These are phyloP conservation scores for Xerocomellus amylosporus DNA, from an alignment of 768 basidiomycete species.

Conservation along the genomic window DNA sequence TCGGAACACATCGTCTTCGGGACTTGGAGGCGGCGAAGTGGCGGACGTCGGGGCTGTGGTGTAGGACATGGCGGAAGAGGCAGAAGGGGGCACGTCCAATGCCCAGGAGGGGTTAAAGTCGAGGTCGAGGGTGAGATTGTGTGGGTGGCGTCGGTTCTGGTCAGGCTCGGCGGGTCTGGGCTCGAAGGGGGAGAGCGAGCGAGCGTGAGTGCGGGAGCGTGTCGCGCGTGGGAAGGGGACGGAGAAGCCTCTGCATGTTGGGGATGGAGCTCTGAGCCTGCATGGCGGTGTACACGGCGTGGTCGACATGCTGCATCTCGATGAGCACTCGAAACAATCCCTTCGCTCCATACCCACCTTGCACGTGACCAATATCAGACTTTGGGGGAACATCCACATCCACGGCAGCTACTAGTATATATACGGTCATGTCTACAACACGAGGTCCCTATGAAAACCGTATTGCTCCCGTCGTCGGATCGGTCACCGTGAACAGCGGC, in stretches of 20 bases:
- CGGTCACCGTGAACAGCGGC: constrained; percentile 32
- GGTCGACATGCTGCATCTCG: constrained; percentile 31
- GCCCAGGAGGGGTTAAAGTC: constrained; percentile 16
- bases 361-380: constrained; percentile 29
- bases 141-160: background rate
- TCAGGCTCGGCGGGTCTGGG: constrained; percentile 8
- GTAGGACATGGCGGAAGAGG: constrained; percentile 26
- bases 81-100: constrained; percentile 15
- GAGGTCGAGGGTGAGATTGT: constrained; percentile 25
- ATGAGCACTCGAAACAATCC: background rate
- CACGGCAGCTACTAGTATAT: constrained; percentile 12
- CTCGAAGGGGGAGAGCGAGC: constrained; percentile 20
- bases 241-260: constrained; percentile 1
- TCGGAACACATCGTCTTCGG: constrained; percentile 16
- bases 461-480: constrained; percentile 31
- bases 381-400: background rate
- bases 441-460: constrained; percentile 31
- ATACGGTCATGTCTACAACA: constrained; percentile 12
- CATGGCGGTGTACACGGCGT: constrained; percentile 27
- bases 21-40: constrained; percentile 8
- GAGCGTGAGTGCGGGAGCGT: constrained; percentile 8
- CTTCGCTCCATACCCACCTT: constrained; percentile 13
- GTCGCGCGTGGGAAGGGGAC: constrained; percentile 21
- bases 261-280: background rate
- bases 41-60: constrained; percentile 14